Percentiles rank a stretch among this genome's conserved stretches.
Conservation (phyloP, 2,329 filamentous ascomycete genomes). For the Aspergillus texensis region DNA sequence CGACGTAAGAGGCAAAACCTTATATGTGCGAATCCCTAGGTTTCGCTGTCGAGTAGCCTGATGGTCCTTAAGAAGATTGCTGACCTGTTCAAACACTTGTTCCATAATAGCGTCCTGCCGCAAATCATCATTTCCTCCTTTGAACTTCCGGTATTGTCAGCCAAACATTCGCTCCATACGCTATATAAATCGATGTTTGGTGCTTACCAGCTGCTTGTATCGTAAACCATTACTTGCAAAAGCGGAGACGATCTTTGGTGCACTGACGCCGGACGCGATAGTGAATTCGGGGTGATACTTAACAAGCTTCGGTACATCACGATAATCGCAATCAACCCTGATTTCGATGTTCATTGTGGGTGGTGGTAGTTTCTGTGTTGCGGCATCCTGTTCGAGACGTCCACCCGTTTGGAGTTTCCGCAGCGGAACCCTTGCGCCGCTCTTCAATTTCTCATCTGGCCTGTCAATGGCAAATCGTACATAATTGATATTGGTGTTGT, state of each 20-base stretch:
- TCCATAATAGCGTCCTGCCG: slow-evolving; percentile 99
- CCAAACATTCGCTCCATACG: background rate
- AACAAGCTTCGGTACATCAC: slow-evolving; percentile 70
- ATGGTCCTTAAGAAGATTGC: slow-evolving; percentile 82
- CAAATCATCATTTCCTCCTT: slow-evolving; percentile 93
- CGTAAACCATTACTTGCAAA: slow-evolving; percentile 73
- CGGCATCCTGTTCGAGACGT: slow-evolving; percentile 64
- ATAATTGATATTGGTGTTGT: slow-evolving; percentile 70
- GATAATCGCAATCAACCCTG: slow-evolving; percentile 73
- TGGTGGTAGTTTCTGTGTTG: slow-evolving; percentile 74
- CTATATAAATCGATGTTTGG: background rate
- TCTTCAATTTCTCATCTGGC: slow-evolving; percentile 65
- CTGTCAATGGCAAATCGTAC: slow-evolving; percentile 52
- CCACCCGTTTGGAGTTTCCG: slow-evolving; percentile 66
- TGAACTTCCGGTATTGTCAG: slow-evolving; percentile 59
- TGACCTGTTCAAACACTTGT: slow-evolving; percentile 96
- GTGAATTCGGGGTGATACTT: slow-evolving; percentile 75
- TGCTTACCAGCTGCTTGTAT: slow-evolving; percentile 78
- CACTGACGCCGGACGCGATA: slow-evolving; percentile 87
- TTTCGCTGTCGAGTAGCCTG: slow-evolving; percentile 84
- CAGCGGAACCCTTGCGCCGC: slow-evolving; percentile 64
- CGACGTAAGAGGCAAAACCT: slow-evolving; percentile 85
- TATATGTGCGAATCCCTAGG: slow-evolving; percentile 92
- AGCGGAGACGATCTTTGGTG: slow-evolving; percentile 88
- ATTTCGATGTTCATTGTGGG: slow-evolving; percentile 86